A percentile compares a stretch with the other conserved stretches of the same genome.
Evolutionary conservation across 2,329 filamentous ascomycete species (phyloP).

Genomic region (Fusarium longipes): DNA sequence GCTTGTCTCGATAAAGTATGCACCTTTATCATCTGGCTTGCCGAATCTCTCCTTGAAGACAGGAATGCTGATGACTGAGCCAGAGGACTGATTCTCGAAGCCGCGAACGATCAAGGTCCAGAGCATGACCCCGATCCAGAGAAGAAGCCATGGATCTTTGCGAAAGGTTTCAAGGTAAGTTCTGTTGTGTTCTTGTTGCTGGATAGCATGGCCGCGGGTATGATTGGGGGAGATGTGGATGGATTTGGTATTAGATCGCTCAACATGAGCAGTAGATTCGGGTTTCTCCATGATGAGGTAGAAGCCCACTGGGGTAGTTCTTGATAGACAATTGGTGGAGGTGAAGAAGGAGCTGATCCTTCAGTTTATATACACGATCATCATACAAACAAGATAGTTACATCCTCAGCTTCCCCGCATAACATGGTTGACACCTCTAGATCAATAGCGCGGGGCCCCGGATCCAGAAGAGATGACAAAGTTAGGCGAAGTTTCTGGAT

Average conservation of each 20-base stretch:
- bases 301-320: background rate
- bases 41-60: constrained; percentile 38
- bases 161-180: constrained; percentile 43
- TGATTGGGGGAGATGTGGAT: background rate
- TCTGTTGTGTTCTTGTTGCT: constrained; percentile 46
- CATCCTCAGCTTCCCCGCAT: background rate
- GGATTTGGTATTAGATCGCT: constrained; percentile 7
- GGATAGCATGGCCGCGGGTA: constrained; percentile 44
- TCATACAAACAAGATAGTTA: background rate
- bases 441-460: constrained; percentile 19
- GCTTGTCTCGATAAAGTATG: constrained; percentile 43
- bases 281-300: constrained; percentile 12
- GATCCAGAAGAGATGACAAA: background rate
- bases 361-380: constrained; percentile 9
- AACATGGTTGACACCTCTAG: constrained; percentile 11
- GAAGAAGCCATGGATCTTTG: constrained; percentile 45
- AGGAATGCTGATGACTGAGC: constrained; percentile 37
- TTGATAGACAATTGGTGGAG: background rate
- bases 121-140: constrained; percentile 49
- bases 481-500: background rate
- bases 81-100: constrained; percentile 45
- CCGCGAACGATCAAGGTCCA: constrained; percentile 48
- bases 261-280: constrained; percentile 15
- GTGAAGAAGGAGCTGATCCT: fast-evolving
- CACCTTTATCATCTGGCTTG: constrained; percentile 8